These are phyloP conservation scores for Cladosporium phlei DNA, from an alignment of 2,329 filamentous ascomycete genomes.

Conservation along the genomic window DNA sequence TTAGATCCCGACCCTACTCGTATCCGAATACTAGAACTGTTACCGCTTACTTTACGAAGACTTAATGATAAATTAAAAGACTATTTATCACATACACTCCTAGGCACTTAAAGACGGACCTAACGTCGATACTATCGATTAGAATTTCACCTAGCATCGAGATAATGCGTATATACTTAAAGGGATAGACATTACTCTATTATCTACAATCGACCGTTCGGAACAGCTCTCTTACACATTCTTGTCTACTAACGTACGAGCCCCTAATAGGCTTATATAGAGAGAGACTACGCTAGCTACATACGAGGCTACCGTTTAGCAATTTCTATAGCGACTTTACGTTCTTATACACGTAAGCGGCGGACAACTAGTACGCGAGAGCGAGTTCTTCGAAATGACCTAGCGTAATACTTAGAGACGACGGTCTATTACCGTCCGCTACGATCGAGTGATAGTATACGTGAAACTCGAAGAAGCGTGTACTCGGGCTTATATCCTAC, in stretches of 20 bases:
- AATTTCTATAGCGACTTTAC: slow-evolving; percentile 11
- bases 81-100: slow-evolving; percentile 1
- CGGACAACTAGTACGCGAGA: slow-evolving; percentile 11
- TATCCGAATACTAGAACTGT: slow-evolving; percentile 10
- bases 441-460: slow-evolving; percentile 12
- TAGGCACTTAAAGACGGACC: slow-evolving; percentile 5
- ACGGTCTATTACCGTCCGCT: slow-evolving; percentile 1
- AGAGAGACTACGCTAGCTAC: slow-evolving; percentile 7
- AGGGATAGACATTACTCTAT: background rate
- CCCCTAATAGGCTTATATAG: slow-evolving; percentile 1
- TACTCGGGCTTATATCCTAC: slow-evolving; percentile 6
- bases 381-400: slow-evolving; percentile 11
- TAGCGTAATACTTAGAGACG: slow-evolving; percentile 9
- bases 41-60: slow-evolving; percentile 9
- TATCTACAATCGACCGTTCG: background rate
- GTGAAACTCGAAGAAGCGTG: slow-evolving; percentile 9
- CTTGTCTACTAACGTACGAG: background rate
- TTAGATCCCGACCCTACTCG: slow-evolving; percentile 7
- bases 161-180: slow-evolving; percentile 1
- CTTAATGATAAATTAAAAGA: slow-evolving; percentile 6
- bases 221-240: slow-evolving; percentile 1
- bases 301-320: slow-evolving; percentile 13
- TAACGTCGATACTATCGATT: slow-evolving; percentile 11
- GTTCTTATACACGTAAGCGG: slow-evolving; percentile 10
- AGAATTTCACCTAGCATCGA: slow-evolving; percentile 12